A percentile compares a stretch with the other conserved stretches of the same genome.
These are phyloP conservation scores for Meyerozyma elateridarum DNA, from an alignment of 1,139 yeast genomes.

Conservation along the genomic window DNA sequence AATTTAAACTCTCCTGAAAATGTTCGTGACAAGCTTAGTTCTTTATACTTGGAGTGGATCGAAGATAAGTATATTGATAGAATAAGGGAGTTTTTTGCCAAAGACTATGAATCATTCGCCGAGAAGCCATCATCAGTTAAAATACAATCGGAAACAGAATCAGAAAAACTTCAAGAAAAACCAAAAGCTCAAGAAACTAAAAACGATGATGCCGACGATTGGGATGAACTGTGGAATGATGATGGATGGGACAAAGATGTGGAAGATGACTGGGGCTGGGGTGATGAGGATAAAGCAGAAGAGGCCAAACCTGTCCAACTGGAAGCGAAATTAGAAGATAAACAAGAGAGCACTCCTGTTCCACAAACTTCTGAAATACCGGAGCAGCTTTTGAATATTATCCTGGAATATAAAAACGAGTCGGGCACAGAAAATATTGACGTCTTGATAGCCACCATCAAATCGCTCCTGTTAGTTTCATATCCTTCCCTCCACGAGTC, in stretches of 20 bases:
- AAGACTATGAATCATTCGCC: background rate
- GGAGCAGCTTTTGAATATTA: conserved; percentile 15
- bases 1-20: conserved; percentile 1
- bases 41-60: conserved; percentile 28
- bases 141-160: background rate
- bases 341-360: conserved; percentile 1
- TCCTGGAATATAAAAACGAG: conserved; percentile 18
- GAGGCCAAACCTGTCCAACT: background rate
- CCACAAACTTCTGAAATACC: conserved; percentile 20
- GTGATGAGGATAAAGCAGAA: conserved; percentile 8
- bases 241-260: conserved; percentile 16
- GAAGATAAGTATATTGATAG: conserved; percentile 23
- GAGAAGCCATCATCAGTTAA: background rate
- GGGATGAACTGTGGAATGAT: conserved; percentile 25
- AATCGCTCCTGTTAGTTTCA: conserved; percentile 27
- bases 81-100: conserved; percentile 17
- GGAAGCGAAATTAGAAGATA: background rate
- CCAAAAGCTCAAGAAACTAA: conserved; percentile 8
- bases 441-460: conserved; percentile 15
- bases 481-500: conserved; percentile 33
- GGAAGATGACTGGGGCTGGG: conserved; percentile 6
- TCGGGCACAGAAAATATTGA: conserved; percentile 8
- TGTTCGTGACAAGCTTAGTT: conserved; percentile 22
- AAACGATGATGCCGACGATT: conserved; percentile 19
- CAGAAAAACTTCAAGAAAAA: conserved; percentile 4